Evolutionary conservation across 139 green algal genomes (phyloP).

Genomic region (Eudorina sp.): DNA sequence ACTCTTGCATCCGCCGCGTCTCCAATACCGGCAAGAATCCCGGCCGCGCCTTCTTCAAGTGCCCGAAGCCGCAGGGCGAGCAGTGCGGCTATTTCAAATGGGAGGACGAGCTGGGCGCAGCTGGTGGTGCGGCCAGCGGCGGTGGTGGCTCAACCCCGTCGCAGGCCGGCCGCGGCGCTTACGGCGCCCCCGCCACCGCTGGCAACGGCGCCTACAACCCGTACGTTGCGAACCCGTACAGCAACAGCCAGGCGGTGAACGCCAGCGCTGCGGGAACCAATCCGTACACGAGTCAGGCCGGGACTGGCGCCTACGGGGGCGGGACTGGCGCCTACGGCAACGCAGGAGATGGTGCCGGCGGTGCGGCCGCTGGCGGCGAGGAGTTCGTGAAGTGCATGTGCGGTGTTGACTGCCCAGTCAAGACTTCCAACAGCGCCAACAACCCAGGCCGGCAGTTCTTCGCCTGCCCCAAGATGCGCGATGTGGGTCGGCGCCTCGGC

Average conservation of each 20-base stretch:
- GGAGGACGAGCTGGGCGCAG: constrained; percentile 34
- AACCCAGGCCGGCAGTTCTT: constrained; percentile 55
- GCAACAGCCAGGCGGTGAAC: not conserved
- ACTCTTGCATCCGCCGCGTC: not conserved
- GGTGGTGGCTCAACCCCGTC: not conserved
- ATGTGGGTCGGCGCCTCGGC: not conserved
- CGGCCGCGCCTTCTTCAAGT: constrained; percentile 43
- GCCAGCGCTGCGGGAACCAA: not conserved
- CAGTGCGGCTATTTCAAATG: constrained; percentile 50
- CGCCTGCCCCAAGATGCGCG: constrained; percentile 50
- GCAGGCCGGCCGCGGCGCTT: not conserved
- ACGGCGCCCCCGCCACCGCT: not conserved
- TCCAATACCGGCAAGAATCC: constrained; percentile 41
- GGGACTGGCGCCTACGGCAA: not conserved
- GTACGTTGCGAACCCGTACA: constrained; percentile 17
- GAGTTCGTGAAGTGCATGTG: constrained; percentile 50
- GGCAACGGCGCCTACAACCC: constrained; percentile 11
- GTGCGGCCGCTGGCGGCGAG: not conserved
- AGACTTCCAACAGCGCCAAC: constrained; percentile 52
- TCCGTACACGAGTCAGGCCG: not conserved
- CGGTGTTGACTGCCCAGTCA: constrained; percentile 43
- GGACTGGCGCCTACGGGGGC: not conserved
- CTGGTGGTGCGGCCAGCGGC: not conserved
- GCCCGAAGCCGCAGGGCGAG: not conserved
- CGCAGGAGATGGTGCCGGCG: not conserved